These are phyloP conservation scores for Oryza nivara DNA, from an alignment of 176 grass and related monocot genomes.

Conservation along the genomic window DNA sequence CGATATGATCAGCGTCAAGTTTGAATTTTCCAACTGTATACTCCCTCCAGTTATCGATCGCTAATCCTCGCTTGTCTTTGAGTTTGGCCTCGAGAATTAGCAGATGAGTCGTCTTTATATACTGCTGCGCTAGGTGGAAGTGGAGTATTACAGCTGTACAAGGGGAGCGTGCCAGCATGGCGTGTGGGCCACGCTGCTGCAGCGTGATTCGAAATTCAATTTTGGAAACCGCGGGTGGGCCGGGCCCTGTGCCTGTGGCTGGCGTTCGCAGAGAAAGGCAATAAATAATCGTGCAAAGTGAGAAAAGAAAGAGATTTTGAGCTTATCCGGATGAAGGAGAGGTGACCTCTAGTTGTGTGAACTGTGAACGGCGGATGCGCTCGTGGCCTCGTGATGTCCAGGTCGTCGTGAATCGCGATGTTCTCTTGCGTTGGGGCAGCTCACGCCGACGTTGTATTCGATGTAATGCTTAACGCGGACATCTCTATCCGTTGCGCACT, in stretches of 20 bases:
- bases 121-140: not conserved
- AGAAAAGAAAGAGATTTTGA: not conserved
- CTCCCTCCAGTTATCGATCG: not conserved
- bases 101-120: slow-evolving; percentile 18
- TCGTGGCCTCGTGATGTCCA: slow-evolving; percentile 16
- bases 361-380: not conserved
- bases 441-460: slow-evolving; percentile 36
- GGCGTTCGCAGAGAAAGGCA: slow-evolving; percentile 17
- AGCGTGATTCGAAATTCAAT: slow-evolving; percentile 17
- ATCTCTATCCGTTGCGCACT: slow-evolving; percentile 30
- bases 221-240: slow-evolving; percentile 21
- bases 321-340: slow-evolving; percentile 44
- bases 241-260: not conserved
- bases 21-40: not conserved
- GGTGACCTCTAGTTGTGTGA: not conserved
- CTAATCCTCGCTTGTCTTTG: not conserved
- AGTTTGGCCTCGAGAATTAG: slow-evolving; percentile 26
- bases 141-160: not conserved
- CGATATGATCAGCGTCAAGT: not conserved
- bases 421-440: slow-evolving; percentile 22
- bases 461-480: slow-evolving; percentile 27
- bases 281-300: slow-evolving; percentile 31
- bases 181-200: slow-evolving; percentile 23
- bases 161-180: slow-evolving; percentile 1
- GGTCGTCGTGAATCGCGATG: slow-evolving; percentile 7